Conservation (phyloP, 257 asterid species). For the Solanum sejunctum region DNA sequence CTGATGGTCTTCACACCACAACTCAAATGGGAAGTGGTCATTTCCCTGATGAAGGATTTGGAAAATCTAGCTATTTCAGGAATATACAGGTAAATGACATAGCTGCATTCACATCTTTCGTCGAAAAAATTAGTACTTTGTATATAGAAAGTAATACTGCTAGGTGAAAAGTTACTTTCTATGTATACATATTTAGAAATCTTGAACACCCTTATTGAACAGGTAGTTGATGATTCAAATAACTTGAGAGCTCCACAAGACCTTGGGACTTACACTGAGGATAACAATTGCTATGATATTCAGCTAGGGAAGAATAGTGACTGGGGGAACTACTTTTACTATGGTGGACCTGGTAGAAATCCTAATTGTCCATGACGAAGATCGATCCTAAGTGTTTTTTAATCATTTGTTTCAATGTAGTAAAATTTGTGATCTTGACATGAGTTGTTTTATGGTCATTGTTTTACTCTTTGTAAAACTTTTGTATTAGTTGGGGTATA, state of each 20-base stretch:
- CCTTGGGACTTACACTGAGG: slow-evolving; percentile 43
- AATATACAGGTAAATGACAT: slow-evolving; percentile 29
- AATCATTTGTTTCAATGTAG: not conserved
- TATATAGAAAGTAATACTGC: not conserved
- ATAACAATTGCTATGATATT: slow-evolving; percentile 50
- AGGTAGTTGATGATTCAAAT: slow-evolving; percentile 59
- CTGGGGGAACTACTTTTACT: slow-evolving; percentile 75
- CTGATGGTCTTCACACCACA: slow-evolving; percentile 69
- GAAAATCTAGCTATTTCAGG: slow-evolving; percentile 61
- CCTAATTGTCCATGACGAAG: slow-evolving; percentile 35
- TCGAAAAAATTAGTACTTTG: not conserved
- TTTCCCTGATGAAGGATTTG: slow-evolving; percentile 71
- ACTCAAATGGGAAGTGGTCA: slow-evolving; percentile 94
- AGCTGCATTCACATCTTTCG: not conserved
- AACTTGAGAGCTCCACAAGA: slow-evolving; percentile 55
- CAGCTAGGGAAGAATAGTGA: slow-evolving; percentile 38
- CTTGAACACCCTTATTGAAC: not conserved
- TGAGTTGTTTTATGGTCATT: not conserved
- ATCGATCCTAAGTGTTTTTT: not conserved
- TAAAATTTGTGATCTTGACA: not conserved
- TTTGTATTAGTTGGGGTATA: not conserved
- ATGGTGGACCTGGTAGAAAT: slow-evolving; percentile 86
- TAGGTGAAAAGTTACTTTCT: not conserved
- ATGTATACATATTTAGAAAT: not conserved
- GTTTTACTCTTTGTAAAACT: not conserved